phyloP scores from a whole-genome alignment of 2,329 filamentous ascomycete genomes.

The Penicillium sp. region DNA sequence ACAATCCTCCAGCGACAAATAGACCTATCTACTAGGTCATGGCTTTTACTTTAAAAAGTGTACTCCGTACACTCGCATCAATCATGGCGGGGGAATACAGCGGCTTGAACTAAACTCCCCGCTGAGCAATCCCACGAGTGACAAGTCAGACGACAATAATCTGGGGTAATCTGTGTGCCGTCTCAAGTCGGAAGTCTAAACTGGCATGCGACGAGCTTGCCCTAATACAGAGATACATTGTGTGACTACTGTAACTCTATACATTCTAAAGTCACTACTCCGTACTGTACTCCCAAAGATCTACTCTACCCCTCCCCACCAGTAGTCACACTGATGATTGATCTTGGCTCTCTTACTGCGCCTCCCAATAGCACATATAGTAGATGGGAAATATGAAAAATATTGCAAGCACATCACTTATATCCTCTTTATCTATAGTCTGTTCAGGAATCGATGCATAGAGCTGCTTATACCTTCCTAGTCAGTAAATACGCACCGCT shows the following conservation, averaged over 20 bases:
- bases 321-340: neutral
- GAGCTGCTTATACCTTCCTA: neutral
- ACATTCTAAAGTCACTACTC: neutral
- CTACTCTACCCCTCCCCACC: conserved; percentile 2
- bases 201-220: neutral
- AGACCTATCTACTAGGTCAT: neutral
- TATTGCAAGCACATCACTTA: neutral
- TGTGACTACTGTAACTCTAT: neutral
- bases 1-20: neutral
- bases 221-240: neutral
- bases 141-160: conserved; percentile 9
- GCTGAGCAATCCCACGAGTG: neutral
- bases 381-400: neutral
- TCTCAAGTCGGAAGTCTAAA: conserved; percentile 4
- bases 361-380: neutral
- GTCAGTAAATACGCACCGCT: neutral
- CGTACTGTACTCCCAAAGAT: neutral
- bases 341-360: neutral
- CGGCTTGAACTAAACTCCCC: neutral
- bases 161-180: conserved; percentile 7
- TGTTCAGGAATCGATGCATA: neutral
- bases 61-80: neutral
- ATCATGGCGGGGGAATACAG: neutral
- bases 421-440: neutral
- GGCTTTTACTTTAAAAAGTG: too few species aligned